Conservation (phyloP, 2,329 filamentous ascomycete species). For the Ophiocordyceps polyrhachis-furcata region DNA sequence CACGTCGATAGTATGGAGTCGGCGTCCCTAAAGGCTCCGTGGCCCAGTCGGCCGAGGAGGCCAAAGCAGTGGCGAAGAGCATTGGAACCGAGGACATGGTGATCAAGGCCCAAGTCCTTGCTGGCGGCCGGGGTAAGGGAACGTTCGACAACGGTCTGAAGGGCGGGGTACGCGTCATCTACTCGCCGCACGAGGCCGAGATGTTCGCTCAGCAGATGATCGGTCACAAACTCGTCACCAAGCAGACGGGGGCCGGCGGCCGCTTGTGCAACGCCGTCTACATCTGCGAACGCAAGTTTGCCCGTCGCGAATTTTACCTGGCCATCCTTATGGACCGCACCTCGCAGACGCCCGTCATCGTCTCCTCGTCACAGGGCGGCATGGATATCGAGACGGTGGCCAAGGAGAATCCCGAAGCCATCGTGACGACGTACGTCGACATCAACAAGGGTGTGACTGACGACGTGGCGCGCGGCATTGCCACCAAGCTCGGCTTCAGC, state of each 20-base stretch:
- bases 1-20: conserved; percentile 59
- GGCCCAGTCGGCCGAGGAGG: conserved; percentile 67
- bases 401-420: conserved; percentile 93
- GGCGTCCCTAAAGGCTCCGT: conserved; percentile 81
- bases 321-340: conserved; percentile 95
- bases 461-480: conserved; percentile 79
- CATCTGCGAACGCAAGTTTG: conserved; percentile 99
- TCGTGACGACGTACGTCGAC: conserved; percentile 82
- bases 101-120: conserved; percentile 98
- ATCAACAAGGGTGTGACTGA: conserved; percentile 93
- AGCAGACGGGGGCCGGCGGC: conserved; percentile 89
- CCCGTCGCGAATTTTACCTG: conserved; percentile 96
- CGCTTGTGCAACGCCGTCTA: conserved; percentile 95
- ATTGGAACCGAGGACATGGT: conserved; percentile 95
- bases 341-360: conserved; percentile 82
- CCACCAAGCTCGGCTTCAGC: conserved; percentile 86
- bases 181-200: conserved; percentile 88
- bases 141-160: conserved; percentile 97
- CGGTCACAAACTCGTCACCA: conserved; percentile 97
- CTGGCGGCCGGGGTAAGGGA: conserved; percentile 94
- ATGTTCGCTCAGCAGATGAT: conserved; percentile 99
- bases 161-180: conserved; percentile 95
- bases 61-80: conserved; percentile 74
- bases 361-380: conserved; percentile 93
- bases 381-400: conserved; percentile 99